Conservation (phyloP, 805 yeast genomes). For the Lipomyces oligophaga region DNA sequence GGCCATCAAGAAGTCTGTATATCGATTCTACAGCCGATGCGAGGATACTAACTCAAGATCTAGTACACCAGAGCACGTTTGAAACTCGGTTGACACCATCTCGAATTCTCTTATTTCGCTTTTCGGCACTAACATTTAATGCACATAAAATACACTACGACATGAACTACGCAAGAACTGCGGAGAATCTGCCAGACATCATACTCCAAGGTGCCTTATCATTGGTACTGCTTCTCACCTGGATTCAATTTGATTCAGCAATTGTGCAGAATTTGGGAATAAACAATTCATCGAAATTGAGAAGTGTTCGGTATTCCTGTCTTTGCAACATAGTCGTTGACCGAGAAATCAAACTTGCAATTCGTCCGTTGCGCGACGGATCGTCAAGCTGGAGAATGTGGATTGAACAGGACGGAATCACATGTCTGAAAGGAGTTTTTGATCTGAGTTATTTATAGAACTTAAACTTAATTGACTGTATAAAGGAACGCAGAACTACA, state of each 20-base stretch:
- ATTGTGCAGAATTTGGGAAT: slow-evolving; percentile 1
- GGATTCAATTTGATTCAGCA: slow-evolving; percentile 38
- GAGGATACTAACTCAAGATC: no score
- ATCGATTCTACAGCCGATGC: no score
- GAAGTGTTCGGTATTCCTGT: slow-evolving; percentile 21
- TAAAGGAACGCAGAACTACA: no score
- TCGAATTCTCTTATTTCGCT: slow-evolving; percentile 33
- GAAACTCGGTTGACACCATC: slow-evolving; percentile 18
- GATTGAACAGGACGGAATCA: slow-evolving; percentile 21
- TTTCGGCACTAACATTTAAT: slow-evolving; percentile 74
- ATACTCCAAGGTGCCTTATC: slow-evolving; percentile 82
- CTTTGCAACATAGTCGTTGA: slow-evolving; percentile 10
- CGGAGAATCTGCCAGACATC: slow-evolving; percentile 59
- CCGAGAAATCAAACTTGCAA: slow-evolving; percentile 4
- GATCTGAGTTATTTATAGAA: background rate
- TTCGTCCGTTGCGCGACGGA: background rate
- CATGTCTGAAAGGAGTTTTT: slow-evolving; percentile 12
- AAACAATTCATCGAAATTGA: background rate
- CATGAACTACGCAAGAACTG: slow-evolving; percentile 45
- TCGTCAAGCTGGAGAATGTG: slow-evolving; percentile 11
- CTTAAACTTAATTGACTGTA: background rate
- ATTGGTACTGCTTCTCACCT: slow-evolving; percentile 56
- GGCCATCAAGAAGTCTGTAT: no score
- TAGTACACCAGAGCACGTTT: background rate
- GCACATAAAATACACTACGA: slow-evolving; percentile 83